Percentiles rank a stretch among this genome's conserved stretches.
phyloP scores from a whole-genome alignment of 805 yeast genomes.

The Blastobotrys terrestris region DNA sequence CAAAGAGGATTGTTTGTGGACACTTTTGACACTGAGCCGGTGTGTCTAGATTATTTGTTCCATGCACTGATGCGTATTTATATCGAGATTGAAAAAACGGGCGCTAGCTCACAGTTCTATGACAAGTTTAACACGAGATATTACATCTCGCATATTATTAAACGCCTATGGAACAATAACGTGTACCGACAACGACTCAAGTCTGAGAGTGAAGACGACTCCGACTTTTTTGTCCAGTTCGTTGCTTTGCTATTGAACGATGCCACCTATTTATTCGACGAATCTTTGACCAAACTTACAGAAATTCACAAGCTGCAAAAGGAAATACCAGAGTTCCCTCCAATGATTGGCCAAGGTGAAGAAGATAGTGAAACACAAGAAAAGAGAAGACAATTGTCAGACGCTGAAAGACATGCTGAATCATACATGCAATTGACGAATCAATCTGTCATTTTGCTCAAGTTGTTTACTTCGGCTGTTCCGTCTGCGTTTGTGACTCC shows the following conservation, averaged over 20 bases:
- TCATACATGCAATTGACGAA: slow-evolving; percentile 79
- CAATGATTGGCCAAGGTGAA: slow-evolving; percentile 31
- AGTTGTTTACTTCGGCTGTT: slow-evolving; percentile 75
- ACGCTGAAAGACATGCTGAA: slow-evolving; percentile 70
- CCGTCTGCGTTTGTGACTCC: slow-evolving; percentile 81
- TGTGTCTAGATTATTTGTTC: slow-evolving; percentile 60
- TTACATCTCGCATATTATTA: slow-evolving; percentile 76
- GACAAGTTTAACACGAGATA: slow-evolving; percentile 91
- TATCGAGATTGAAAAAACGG: slow-evolving; percentile 93
- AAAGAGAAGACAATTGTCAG: slow-evolving; percentile 45
- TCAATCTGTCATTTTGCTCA: slow-evolving; percentile 73
- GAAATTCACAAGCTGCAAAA: slow-evolving; percentile 71
- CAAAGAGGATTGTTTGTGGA: slow-evolving; percentile 60
- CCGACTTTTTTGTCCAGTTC: slow-evolving; percentile 83
- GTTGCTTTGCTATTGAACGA: slow-evolving; percentile 94
- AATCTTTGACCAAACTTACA: slow-evolving; percentile 71
- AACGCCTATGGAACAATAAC: slow-evolving; percentile 74
- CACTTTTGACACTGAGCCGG: slow-evolving; percentile 55
- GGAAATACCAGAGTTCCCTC: slow-evolving; percentile 37
- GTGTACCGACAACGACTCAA: slow-evolving; percentile 63
- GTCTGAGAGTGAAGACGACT: slow-evolving; percentile 57
- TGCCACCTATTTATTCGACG: slow-evolving; percentile 86
- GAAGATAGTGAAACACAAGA: slow-evolving; percentile 43
- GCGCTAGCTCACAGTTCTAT: slow-evolving; percentile 89
- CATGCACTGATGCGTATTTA: slow-evolving; percentile 84